Evolutionary conservation across 1,139 yeast genomes (phyloP), one percentile per base, ranked within the genome.

Genomic region (Yamadazyma taylorii): DNA sequence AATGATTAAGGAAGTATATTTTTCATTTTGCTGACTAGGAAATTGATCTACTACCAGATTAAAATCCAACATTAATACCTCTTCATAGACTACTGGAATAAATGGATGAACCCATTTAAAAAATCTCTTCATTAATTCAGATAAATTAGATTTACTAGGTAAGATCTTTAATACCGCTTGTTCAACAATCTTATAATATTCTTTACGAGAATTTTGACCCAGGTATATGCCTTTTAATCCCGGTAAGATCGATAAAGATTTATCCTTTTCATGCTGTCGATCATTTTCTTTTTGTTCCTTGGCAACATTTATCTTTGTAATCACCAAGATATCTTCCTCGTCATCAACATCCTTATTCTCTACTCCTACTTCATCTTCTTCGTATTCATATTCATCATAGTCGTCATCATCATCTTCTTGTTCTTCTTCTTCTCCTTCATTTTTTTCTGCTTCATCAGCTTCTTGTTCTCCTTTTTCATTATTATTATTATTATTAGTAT

Each of bases 51-150:
- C 55, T 2, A 68, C 39, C 13, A 48, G 44, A 29, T 50, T 47
- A 23, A 67, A 42, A 32, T 66, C 75, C 24, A 45, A 38, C 21
- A 56, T 39, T 17, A 65, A 47, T 3, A 56, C 40, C 12, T 49
- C 42, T 43, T 69, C 73, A 41, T 65, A 65, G 2, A 70, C 34
- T 11, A 69, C 54, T 2, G 73, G 69, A 10, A 68, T 52, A 36
- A 70, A 67, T 3, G 74, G 74, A 34, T 56, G 55, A 12, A 67
- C 73, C 51, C 61, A 69, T 41, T 64, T 66, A 54, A 68, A 69
- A 44, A 55, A 70, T 15, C 68, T 55, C 36, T 58, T 54, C 36
- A 65, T 57, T n/a, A 69, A 51, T 39, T 63, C 51, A 27, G 58
- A 52, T 30, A 60, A 40, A 32, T 52, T 61, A 9, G 49, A 43